Conservation (phyloP, 2,329 filamentous ascomycete species). For the Calonectria honghensis region DNA sequence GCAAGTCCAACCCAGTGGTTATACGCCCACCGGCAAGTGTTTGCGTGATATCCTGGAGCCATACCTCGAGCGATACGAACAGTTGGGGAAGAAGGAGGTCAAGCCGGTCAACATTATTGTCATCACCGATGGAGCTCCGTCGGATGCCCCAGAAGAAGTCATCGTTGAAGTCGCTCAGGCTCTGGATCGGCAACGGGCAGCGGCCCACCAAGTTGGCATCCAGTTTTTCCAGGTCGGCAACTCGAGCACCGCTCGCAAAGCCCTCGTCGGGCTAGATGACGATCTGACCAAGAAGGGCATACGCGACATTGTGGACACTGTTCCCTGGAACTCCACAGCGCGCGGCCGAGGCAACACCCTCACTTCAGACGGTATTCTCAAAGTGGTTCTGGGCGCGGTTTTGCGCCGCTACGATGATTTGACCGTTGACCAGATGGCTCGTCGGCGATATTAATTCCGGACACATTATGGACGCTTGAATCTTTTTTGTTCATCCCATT, state of each 20-base stretch:
- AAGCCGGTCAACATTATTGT: slow-evolving; percentile 94
- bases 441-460: slow-evolving; percentile 29
- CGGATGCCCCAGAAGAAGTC: slow-evolving; percentile 84
- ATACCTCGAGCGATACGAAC: slow-evolving; percentile 73
- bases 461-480: no score
- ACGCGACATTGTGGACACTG: slow-evolving; percentile 94
- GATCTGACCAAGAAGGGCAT: slow-evolving; percentile 73
- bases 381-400: slow-evolving; percentile 87
- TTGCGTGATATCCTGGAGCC: slow-evolving; percentile 83
- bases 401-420: slow-evolving; percentile 67
- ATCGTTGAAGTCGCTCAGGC: slow-evolving; percentile 81
- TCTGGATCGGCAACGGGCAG: slow-evolving; percentile 81
- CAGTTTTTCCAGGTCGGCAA: slow-evolving; percentile 97
- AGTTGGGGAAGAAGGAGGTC: slow-evolving; percentile 66
- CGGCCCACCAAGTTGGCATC: slow-evolving; percentile 89
- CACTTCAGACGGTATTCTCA: slow-evolving; percentile 83
- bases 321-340: slow-evolving; percentile 78
- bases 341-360: slow-evolving; percentile 66
- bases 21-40: slow-evolving; percentile 84
- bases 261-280: slow-evolving; percentile 86
- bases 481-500: not conserved
- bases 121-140: slow-evolving; percentile 90
- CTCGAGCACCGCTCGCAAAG: slow-evolving; percentile 78
- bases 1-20: slow-evolving; percentile 77
- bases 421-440: slow-evolving; percentile 37